Percentiles rank a stretch among this genome's conserved stretches.
Evolutionary conservation across 768 basidiomycete genomes (phyloP).

Genomic region (Crucibulum laeve): DNA sequence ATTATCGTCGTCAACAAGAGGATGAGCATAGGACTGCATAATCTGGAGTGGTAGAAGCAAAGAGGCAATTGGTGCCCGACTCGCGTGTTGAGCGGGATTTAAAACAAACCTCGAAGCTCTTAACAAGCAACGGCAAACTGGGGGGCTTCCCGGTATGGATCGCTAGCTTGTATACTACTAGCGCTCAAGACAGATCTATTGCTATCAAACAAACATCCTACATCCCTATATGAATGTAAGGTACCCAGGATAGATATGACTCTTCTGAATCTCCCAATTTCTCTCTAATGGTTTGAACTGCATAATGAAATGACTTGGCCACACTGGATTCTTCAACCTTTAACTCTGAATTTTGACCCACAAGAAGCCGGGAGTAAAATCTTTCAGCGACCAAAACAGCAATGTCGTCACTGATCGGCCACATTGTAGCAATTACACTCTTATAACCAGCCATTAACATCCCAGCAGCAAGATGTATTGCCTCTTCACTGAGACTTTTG

Average conservation of each 20-base stretch:
- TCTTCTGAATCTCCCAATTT: constrained; percentile 4
- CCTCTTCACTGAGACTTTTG: constrained; percentile 22
- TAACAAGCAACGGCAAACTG: too few relatives aligned
- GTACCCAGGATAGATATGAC: constrained; percentile 11
- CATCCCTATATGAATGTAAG: constrained; percentile 15
- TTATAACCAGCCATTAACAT: constrained; percentile 25
- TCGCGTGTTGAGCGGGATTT: too few relatives aligned
- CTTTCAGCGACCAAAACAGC: constrained; percentile 22
- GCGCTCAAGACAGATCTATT: too few relatives aligned
- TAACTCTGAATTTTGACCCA: not conserved
- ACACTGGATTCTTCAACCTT: constrained; percentile 6
- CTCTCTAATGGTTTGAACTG: constrained; percentile 8
- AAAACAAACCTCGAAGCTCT: too few relatives aligned
- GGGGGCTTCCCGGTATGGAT: too few relatives aligned
- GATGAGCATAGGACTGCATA: constrained; percentile 12
- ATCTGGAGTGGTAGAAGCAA: not conserved
- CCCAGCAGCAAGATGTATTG: constrained; percentile 31
- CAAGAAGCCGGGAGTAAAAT: constrained; percentile 19
- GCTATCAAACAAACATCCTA: too few relatives aligned
- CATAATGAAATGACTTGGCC: constrained; percentile 14
- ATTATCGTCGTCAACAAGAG: constrained; percentile 47
- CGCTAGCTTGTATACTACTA: too few relatives aligned
- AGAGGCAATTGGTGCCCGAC: too few relatives aligned
- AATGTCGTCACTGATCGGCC: constrained; percentile 27
- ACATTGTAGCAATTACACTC: constrained; percentile 32